Percentiles rank a stretch among this genome's conserved stretches.
phyloP scores from a whole-genome alignment of 257 asterid species.

The Penstemon barbatus region DNA sequence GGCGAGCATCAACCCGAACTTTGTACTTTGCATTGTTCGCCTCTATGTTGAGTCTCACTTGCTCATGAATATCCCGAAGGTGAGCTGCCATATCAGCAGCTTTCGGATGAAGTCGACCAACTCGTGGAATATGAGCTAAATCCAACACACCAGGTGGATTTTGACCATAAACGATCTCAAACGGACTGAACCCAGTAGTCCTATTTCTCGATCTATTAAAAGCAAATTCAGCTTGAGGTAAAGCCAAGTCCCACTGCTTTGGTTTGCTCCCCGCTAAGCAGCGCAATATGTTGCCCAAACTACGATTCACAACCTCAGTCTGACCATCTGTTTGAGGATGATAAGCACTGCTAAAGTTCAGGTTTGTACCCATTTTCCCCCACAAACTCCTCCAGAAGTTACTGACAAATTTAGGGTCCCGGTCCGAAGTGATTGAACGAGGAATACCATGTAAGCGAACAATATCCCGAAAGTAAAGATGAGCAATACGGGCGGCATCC shows the following conservation, averaged over 20 bases:
- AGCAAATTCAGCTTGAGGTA: conserved; percentile 12
- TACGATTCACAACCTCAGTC: not conserved
- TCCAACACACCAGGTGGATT: not conserved
- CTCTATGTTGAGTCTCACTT: too few species aligned
- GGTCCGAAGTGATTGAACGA: too few species aligned
- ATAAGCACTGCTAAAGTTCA: not conserved
- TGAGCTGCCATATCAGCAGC: too few species aligned
- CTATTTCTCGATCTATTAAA: not conserved
- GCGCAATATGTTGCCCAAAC: not conserved
- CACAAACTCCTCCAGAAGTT: not conserved
- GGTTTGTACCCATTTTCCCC: not conserved
- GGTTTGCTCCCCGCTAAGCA: not conserved
- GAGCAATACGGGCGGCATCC: conserved; percentile 5
- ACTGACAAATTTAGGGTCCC: too few species aligned
- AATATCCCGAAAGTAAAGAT: not conserved
- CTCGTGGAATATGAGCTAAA: too few species aligned
- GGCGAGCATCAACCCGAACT: too few species aligned
- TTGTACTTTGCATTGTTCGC: too few species aligned
- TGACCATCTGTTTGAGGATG: not conserved
- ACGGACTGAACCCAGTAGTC: not conserved
- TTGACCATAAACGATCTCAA: not conserved
- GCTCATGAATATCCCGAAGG: too few species aligned
- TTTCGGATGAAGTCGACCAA: too few species aligned
- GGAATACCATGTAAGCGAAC: too few species aligned
- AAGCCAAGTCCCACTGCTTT: not conserved